Base-by-base conservation (phyloP, 148 eudicot genomes). In the Chenopodium album region DNA sequence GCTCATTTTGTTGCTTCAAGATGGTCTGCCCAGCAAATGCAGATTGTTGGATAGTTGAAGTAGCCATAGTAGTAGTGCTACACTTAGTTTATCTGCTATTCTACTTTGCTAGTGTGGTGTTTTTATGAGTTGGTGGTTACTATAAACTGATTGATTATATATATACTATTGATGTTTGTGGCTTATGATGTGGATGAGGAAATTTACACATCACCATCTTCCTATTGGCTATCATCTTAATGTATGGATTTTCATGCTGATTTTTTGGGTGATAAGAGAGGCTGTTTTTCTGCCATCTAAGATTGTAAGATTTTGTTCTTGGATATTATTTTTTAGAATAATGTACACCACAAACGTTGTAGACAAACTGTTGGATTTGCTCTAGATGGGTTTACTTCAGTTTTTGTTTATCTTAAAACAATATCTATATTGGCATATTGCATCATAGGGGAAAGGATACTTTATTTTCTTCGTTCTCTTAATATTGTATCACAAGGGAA, bases 1-100 rank as follows among this genome's bases (percentile, higher is more conserved):
- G 87, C 85, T 89, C 86, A 82, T 82, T 89, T 68, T 86, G 88
- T 4, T 88, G 79, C 83, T 88, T 91, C 85, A 88, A 63, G 26
- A 85, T 77, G 64, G 90, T 78, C 84, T 89, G 88, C 10, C 93
- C 92, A 54, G 83, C 89, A 84, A 91, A 86, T 28, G 90, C 90
- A 29, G 92, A 89, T 62, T 87, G 88, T 79, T 91, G 93, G 87
- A 88, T 78, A 47, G 85, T 87, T 68, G 89, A 84, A 78, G 87
- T 83, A 62, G 89, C 92, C 92, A 90, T 90, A 47, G 64, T 73
- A 48, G 1, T 48, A 48, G 52, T 12, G 10, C 10, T 47, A 37
- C 60, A 19, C 72, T 78, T 37, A 67, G 62, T 34, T n/a, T 31
- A 63, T 20, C 75, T 46, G n/a, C 26, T 75, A 52, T 68, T 74